Base-by-base conservation (phyloP, 2,329 filamentous ascomycete species). In the Salinomyces thailandicus region DNA sequence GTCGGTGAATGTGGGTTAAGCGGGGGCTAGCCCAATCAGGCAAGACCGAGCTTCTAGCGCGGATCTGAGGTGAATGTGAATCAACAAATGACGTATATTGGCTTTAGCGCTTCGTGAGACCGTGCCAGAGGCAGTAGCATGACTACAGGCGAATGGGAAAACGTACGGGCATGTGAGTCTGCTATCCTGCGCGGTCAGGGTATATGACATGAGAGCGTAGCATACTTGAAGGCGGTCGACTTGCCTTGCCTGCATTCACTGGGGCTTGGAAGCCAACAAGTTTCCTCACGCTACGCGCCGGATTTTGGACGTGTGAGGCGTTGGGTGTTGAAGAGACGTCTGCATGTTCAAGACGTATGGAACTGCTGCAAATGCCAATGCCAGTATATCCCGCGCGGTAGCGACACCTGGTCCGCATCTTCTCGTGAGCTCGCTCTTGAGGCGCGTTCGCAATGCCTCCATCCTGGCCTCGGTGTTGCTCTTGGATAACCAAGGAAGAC, bases 311-410 rank as follows among this genome's bases (percentile, higher is more conserved):
- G 22, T 26, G 22, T 26, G 22, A 9, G n/a, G 22, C 22, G 22
- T 9, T 30, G 27, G 8, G 14, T 30, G 27, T 14, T 14, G 17
- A 19, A 37, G 33, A 43, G 33, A 51, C 51, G 50, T 51, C 53
- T 49, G 52, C 51, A 57, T 57, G 53, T 57, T 57, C 53, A 57
- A 53, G 53, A 53, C 49, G 52, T 54, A 51, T 52, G 37, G 44
- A 50, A 52, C 47, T 48, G 39, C 31, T 34, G 33, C 31, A 46
- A 47, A 39, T 27, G 30, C 22, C 35, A 34, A 30, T 30, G 22
- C 22, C 22, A 26, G 22, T 9, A 26, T n/a, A n/a, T 26, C 9
- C 22, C 9, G 22, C 22, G n/a, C n/a, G n/a, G n/a, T n/a, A n/a
- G n/a, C n/a, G n/a, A n/a, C n/a, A n/a, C n/a, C n/a, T n/a, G n/a